Conservation (phyloP, 441 rosid genomes). For the Croton laevigatus region DNA sequence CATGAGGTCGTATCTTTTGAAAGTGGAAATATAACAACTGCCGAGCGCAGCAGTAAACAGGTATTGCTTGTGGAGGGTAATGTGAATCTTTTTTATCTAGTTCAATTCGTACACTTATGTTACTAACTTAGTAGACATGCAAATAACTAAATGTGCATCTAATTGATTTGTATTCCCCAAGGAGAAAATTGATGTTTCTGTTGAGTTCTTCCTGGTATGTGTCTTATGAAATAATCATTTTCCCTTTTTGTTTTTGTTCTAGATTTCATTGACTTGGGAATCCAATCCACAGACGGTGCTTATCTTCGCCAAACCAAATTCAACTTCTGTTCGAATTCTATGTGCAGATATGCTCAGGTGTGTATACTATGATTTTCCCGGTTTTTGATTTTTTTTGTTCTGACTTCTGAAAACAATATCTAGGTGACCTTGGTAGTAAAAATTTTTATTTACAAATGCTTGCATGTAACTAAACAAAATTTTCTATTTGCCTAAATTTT, state of each 20-base stretch:
- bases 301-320: conserved; percentile 86
- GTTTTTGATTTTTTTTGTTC: too few species aligned
- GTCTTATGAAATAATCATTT: conserved; percentile 28
- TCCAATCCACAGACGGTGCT: conserved; percentile 85
- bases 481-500: conserved; percentile 1
- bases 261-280: conserved; percentile 97
- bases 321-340: conserved; percentile 67
- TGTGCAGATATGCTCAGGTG: conserved; percentile 92
- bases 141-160: neutral
- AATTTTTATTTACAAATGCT: neutral
- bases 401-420: neutral
- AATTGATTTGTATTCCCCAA: neutral
- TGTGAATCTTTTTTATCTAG: conserved; percentile 15
- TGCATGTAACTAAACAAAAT: conserved; percentile 6
- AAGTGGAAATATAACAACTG: conserved; percentile 85
- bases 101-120: conserved; percentile 1
- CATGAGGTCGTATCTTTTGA: conserved; percentile 96
- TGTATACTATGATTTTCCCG: conserved; percentile 5
- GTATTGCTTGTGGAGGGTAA: conserved; percentile 35
- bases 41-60: conserved; percentile 94
- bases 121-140: neutral
- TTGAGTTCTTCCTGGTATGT: conserved; percentile 11
- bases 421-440: neutral
- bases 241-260: conserved; percentile 24
- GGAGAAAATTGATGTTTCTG: neutral